Evolutionary conservation across 2,329 filamentous ascomycete genomes (phyloP), one percentile per base, ranked within the genome.

Genomic region (Teratosphaeria epicoccoides): DNA sequence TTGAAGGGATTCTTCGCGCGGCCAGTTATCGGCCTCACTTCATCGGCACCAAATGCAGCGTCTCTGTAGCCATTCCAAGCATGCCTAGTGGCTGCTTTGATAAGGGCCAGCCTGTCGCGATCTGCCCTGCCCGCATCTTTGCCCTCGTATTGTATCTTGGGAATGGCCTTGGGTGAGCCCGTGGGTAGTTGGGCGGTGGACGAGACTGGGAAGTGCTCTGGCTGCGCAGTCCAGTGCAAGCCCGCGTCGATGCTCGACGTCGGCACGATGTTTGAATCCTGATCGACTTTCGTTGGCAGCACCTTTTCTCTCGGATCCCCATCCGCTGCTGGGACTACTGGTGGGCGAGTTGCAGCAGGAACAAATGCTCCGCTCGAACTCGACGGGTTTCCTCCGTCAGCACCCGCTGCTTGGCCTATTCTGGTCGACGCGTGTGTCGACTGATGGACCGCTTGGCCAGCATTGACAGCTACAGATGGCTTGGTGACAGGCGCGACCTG

Each of bases 41-140:
- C 93, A 64, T 97, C 93, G 60, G 94, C 87, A 55, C 83, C 80
- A 81, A 87, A 93, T 10, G 90, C 91, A 61, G 83, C 76, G 55
- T 81, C 75, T 63, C 79, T 85, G 71, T 97, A 97, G 29, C 87
- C 88, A 3, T 74, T 70, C 91, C 93, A 97, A 0, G 88, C 83
- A 60, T 84, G 84, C 61, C 79, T 73, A 67, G 94, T 87, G 52
- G 89, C 85, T 5, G 78, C 75, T 66, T 83, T 88, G 66, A 97
- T 83, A 33, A 76, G 72, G 7, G 75, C 73, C 52, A 85, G 77
- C 52, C 87, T 83, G 49, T 78, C 69, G 54, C 83, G 68, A 59
- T 81, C 80, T 46, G 76, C 74, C 10, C 73, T 70, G 6, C 76
- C 70, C 0, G 80, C 74, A 26, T 73, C 66, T n/a, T 71, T 73